Base-by-base conservation (phyloP, 2,329 filamentous ascomycete genomes). In the Cladosporium sp. region DNA sequence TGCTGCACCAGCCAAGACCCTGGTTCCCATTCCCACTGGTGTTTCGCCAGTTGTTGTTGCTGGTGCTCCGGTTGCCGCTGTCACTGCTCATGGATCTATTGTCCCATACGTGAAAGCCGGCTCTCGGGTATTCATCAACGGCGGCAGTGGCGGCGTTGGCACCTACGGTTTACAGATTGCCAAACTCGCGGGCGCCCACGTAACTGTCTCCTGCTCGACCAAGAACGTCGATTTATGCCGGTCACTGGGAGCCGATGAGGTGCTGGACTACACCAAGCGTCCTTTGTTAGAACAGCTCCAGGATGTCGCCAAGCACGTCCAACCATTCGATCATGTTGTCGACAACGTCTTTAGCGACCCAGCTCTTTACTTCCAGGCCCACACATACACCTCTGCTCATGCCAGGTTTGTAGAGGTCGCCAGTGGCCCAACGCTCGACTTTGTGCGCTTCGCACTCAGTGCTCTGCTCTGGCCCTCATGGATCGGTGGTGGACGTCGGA, bases 141-240 rank as follows among this genome's bases (percentile, higher is more conserved):
- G 87, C 12, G 87, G 88, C 0, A 86, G 83, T 3, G 88, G 88
- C 8, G 88, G 88, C 1, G 84, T 82, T 0, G 88, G 88, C 0
- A 80, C 82, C 0, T 88, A 83, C 66, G 84, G 81, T 0, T 86
- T 90, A 60, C 88, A 90, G 73, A 83, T 90, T 55, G 88, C 88
- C 8, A 90, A 89, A 73, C 78, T 79, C 0, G 72, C 86, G 1
- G 87, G 87, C 0, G 87, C 84, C 69, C 79, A 85, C 70, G 88
- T 91, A 24, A 86, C 84, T 0, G 80, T 81, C 1, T 84, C 82
- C 3, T 90, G 88, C 72, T 90, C 88, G 2, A 80, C 78, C 0
- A 74, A 74, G 4, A 91, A 90, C 73, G 78, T 82, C 0, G 82
- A 85, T 47, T 76, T 90, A 1, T 88, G 86, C 71, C 81, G 81